phyloP scores from a whole-genome alignment of 2,329 filamentous ascomycete genomes.

The Colletotrichum sublineola region DNA sequence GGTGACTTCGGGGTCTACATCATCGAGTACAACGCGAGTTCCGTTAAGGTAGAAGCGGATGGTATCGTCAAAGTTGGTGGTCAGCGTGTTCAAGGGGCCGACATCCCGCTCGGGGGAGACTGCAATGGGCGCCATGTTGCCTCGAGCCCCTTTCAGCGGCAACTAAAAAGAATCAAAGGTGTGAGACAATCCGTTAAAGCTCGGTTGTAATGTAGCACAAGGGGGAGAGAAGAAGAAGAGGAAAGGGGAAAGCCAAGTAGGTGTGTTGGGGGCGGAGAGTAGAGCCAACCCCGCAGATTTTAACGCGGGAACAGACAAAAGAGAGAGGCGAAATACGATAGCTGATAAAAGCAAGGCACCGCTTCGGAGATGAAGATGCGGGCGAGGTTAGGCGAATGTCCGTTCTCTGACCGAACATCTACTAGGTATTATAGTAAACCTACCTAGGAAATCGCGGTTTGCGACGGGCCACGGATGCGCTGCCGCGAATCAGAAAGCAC shows the following conservation, averaged over 20 bases:
- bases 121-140: constrained; percentile 68
- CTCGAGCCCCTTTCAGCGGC: not conserved
- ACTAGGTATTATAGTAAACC: too few species aligned
- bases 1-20: constrained; percentile 91
- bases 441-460: not conserved
- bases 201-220: not conserved
- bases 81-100: constrained; percentile 66
- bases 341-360: constrained; percentile 13
- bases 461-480: not conserved
- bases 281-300: constrained; percentile 34
- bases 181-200: not conserved
- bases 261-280: not conserved
- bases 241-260: not conserved
- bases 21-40: constrained; percentile 86
- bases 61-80: constrained; percentile 85
- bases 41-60: constrained; percentile 95
- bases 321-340: constrained; percentile 19
- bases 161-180: not conserved
- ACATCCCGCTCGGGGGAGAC: constrained; percentile 62
- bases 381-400: constrained; percentile 1
- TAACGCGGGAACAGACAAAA: constrained; percentile 8
- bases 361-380: not conserved
- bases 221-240: not conserved
- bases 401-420: not conserved
- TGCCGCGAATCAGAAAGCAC: constrained; percentile 29